phyloP scores from a whole-genome alignment of 129 eudicot species.

The Lactuca sativa region DNA sequence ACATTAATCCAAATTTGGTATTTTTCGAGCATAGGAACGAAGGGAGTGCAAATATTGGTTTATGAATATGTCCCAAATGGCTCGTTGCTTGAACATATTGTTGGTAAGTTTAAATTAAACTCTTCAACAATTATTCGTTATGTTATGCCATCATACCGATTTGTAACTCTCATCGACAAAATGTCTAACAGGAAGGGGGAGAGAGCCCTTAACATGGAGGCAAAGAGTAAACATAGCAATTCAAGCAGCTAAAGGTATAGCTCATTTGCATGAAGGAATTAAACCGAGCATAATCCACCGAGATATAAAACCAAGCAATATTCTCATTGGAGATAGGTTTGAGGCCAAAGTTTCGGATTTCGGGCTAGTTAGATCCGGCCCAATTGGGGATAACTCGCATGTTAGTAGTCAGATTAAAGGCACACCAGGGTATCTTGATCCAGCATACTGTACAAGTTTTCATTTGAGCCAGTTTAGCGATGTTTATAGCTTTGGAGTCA shows the following conservation, averaged over 20 bases:
- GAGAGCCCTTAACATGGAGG: slow-evolving; percentile 69
- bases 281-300: slow-evolving; percentile 78
- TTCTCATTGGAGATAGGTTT: slow-evolving; percentile 62
- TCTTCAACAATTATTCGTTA: neutral
- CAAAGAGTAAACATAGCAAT: slow-evolving; percentile 78
- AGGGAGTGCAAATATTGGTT: slow-evolving; percentile 58
- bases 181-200: slow-evolving; percentile 54
- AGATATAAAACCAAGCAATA: slow-evolving; percentile 80
- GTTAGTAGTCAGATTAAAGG: slow-evolving; percentile 82
- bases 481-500: slow-evolving; percentile 81
- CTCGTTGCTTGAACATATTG: slow-evolving; percentile 68
- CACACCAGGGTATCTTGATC: slow-evolving; percentile 81
- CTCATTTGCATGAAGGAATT: slow-evolving; percentile 74
- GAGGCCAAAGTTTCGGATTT: slow-evolving; percentile 88
- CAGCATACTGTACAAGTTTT: slow-evolving; percentile 70
- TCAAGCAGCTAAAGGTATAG: slow-evolving; percentile 83
- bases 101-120: slow-evolving; percentile 41
- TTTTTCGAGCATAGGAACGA: slow-evolving; percentile 32
- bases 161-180: neutral
- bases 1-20: neutral
- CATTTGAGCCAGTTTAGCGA: slow-evolving; percentile 77
- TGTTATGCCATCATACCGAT: neutral
- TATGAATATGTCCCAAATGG: slow-evolving; percentile 76
- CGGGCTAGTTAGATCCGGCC: slow-evolving; percentile 74
- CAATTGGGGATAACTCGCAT: slow-evolving; percentile 66